phyloP scores from a whole-genome alignment of 345 rosid species.

The Melaleuca alternifolia region DNA sequence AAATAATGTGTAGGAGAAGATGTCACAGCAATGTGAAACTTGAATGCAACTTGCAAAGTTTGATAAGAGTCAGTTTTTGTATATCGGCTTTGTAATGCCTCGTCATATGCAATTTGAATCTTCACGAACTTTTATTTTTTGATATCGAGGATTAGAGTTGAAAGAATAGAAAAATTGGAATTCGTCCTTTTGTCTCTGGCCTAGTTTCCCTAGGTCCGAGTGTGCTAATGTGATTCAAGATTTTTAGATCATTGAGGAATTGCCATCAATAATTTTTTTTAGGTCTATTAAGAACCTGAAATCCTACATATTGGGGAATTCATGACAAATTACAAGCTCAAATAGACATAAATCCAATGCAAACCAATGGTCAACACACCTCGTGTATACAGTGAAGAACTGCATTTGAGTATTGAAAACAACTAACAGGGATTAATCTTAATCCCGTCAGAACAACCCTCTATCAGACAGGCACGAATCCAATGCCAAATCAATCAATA shows the following conservation, averaged over 20 bases:
- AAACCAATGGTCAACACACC: background rate
- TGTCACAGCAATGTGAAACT: background rate
- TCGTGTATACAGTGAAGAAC: background rate
- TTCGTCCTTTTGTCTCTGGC: background rate
- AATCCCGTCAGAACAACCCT: background rate
- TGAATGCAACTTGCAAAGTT: background rate
- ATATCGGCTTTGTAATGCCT: background rate
- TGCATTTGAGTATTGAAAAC: too few relatives aligned
- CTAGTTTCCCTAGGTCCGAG: background rate
- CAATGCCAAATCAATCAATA: background rate
- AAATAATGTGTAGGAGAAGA: background rate
- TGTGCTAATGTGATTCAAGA: background rate
- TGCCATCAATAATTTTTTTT: background rate
- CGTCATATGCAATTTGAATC: rapidly evolving
- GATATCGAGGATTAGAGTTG: background rate
- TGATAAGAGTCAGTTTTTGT: rapidly evolving
- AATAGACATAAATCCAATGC: background rate
- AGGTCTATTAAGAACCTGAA: background rate
- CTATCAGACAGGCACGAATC: background rate
- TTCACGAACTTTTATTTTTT: background rate
- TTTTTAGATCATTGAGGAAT: background rate
- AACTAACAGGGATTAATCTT: background rate
- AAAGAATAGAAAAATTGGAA: background rate
- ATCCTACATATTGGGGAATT: background rate
- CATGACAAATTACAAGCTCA: background rate